A percentile compares a stretch with the other conserved stretches of the same genome.
Evolutionary conservation across 2,329 filamentous ascomycete species (phyloP).

Genomic region (Verticillium dahliae): DNA sequence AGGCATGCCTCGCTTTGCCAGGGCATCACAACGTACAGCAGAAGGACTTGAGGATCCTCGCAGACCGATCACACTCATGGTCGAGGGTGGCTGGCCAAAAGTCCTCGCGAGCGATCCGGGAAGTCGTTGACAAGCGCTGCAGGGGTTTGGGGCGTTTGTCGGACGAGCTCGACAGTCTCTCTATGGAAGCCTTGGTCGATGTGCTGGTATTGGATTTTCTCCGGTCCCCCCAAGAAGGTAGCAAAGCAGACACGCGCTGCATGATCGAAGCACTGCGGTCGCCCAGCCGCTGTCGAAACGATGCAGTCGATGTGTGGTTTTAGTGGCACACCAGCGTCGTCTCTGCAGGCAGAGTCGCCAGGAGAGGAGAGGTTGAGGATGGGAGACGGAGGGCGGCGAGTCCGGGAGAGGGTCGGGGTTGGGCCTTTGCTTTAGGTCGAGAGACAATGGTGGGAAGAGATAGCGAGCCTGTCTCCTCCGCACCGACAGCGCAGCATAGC

Average conservation of each 20-base stretch:
- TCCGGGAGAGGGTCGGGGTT: background rate
- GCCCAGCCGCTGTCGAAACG: background rate
- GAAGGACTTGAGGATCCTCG: slow-evolving; percentile 82
- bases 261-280: slow-evolving; percentile 15
- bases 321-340: background rate
- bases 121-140: slow-evolving; percentile 57
- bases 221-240: slow-evolving; percentile 36
- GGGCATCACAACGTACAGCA: slow-evolving; percentile 55
- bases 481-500: background rate
- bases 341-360: background rate
- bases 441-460: background rate
- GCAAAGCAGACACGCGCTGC: slow-evolving; percentile 36
- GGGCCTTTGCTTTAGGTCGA: background rate
- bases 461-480: background rate
- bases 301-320: background rate
- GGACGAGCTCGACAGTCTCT: slow-evolving; percentile 37
- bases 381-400: background rate
- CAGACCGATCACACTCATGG: slow-evolving; percentile 86
- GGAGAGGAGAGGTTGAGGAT: background rate
- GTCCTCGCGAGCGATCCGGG: slow-evolving; percentile 60
- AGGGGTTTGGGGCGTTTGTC: slow-evolving; percentile 51
- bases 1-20: background rate
- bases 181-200: slow-evolving; percentile 21
- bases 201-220: slow-evolving; percentile 27
- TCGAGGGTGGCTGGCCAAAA: slow-evolving; percentile 85